A percentile compares a stretch with the other conserved stretches of the same genome.
Conservation (phyloP, 2,329 filamentous ascomycete genomes). For the Pseudofabraea citricarpa region DNA sequence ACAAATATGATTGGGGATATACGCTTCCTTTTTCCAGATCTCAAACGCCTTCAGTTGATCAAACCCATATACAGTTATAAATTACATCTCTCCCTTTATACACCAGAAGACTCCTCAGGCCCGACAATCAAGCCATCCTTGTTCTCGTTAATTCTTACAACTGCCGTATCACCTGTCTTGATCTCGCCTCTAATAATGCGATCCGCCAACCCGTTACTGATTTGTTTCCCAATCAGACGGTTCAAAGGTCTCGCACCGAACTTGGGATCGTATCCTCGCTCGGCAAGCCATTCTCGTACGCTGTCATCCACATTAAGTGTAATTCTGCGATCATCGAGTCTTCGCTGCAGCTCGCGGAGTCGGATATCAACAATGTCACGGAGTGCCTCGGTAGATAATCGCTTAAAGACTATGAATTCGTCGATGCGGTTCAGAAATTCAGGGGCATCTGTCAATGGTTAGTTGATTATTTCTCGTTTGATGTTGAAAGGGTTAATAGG, state of each 20-base stretch:
- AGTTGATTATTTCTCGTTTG: slow-evolving; percentile 1
- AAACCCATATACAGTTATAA: neutral
- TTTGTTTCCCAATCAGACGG: slow-evolving; percentile 82
- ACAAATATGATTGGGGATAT: no score
- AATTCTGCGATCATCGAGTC: slow-evolving; percentile 83
- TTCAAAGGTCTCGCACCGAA: slow-evolving; percentile 91
- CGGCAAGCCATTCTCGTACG: slow-evolving; percentile 81
- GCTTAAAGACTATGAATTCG: slow-evolving; percentile 94
- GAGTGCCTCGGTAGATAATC: slow-evolving; percentile 71
- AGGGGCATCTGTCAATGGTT: slow-evolving; percentile 54
- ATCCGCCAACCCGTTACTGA: slow-evolving; percentile 84
- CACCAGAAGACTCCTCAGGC: slow-evolving; percentile 5
- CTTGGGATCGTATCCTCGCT: slow-evolving; percentile 83
- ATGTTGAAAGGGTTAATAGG: slow-evolving; percentile 30
- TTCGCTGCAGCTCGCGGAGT: slow-evolving; percentile 73
- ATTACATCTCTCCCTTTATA: neutral
- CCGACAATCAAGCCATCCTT: slow-evolving; percentile 51
- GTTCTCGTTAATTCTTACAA: slow-evolving; percentile 62
- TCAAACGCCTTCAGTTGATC: neutral
- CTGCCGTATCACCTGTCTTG: slow-evolving; percentile 68
- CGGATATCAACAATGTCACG: slow-evolving; percentile 93
- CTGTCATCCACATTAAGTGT: slow-evolving; percentile 63
- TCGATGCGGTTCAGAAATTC: slow-evolving; percentile 97
- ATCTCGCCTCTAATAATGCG: slow-evolving; percentile 86
- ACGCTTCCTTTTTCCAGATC: no score